Evolutionary conservation across 2,329 filamentous ascomycete species (phyloP), one percentile per base, ranked within the genome.

Genomic region (Pseudogymnoascus sp.): DNA sequence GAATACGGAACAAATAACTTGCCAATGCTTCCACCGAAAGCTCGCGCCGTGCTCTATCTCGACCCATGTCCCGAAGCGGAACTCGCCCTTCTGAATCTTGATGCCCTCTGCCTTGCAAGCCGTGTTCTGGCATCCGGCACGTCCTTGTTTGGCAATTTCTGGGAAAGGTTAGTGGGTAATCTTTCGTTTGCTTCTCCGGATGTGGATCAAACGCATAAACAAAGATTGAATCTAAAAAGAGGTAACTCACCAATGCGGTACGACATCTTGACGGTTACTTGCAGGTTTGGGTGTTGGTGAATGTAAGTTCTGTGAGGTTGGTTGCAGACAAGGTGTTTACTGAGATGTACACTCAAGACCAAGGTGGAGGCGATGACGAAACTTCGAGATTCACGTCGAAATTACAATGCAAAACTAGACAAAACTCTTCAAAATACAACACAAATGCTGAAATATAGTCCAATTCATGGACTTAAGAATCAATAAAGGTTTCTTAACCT

Each of bases 21-120:
- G 96, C 93, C 93, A 97, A 75, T 98, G 93, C 73, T 88, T 89
- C 87, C 89, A 98, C 64, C 79, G 76, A 85, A 86, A 96, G 71
- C 81, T 82, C 45, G 84, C 84, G 71, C 87, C 81, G 0, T 79
- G 71, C 0, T 78, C 62, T 68, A 88, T 83, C 7, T 83, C 83
- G 67, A 96, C 83, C 80, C 88, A 90, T 21, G 82, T 83, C 45
- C 90, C 93, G 62, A 92, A 84, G 63, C 93, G 89, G 2, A 96
- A 78, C 68, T 91, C 85, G 64, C 88, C 91, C 78, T 96, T 96
- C 25, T 72, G 69, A 72, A 96, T 91, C 77, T 96, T 96, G 71
- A 82, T 73, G 1, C 73, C 79, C 1, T 77, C 78, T 2, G 89
- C 81, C 76, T 92, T 92, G 81, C 93, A 97, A 67, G 86, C 80